Evolutionary conservation across 2,329 filamentous ascomycete genomes (phyloP), one percentile per base, ranked within the genome.

Genomic region (Basipetospora chlamydospora): DNA sequence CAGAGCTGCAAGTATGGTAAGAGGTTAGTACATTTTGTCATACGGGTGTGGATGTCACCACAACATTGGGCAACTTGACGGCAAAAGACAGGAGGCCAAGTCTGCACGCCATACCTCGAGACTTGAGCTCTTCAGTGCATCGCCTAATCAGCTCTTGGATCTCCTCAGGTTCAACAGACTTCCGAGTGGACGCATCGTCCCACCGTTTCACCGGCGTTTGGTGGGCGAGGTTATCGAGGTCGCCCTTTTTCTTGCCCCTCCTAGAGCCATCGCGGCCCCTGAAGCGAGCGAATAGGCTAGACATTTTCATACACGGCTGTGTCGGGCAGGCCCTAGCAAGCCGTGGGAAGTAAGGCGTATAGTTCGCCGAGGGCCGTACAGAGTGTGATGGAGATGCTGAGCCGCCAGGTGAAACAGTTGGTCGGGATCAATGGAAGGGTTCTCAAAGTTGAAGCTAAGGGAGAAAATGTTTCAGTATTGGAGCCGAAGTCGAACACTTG

Each of bases 71-170:
- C n/a, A 17, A 26, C 12, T 7, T 26, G 11, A 31, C 13, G 13
- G 25, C 17, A 34, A 13, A 16, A 26, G 9, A n/a, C 16, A 18
- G 11, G 6, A 15, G 10, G n/a, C 15, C 44, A 42, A 59, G 6
- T 23, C 6, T 6, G 22, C 11, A 23, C 6, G 22, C 22, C 73
- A 48, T 75, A 94, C 88, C 88, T 82, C 87, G 74, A 42, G 81
- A 80, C 63, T 96, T 98, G 57, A 98, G 73, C 62, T 98, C 90
- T 39, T 77, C 70, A 9, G 87, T 92, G 61, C 86, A 95, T 46
- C 77, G 75, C 53, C 77, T 73, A 35, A 96, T 66, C 43, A 98
- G 63, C 52, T 94, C 86, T 49, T 87, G 79, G 33, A 98, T 77
- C 61, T 98, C 90, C 46, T 94, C 85, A 5, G 87, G 81, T 37